Evolutionary conservation across 805 yeast genomes (phyloP), one percentile per base, ranked within the genome.

Genomic region (Spathaspora arborariae): DNA sequence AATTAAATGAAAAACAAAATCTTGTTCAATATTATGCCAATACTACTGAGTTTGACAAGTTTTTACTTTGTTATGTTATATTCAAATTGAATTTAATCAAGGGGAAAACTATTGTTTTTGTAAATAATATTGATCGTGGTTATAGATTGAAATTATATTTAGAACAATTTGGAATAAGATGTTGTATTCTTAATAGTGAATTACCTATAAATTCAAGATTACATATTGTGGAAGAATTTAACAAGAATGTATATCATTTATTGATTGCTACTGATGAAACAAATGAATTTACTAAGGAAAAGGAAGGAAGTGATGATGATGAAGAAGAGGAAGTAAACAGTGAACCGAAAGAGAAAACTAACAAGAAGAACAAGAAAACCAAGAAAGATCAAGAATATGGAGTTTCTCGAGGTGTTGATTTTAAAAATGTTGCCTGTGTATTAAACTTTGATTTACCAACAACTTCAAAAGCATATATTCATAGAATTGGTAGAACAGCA

Each of bases 401-500:
- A 52, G 97, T 91, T 37, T 86, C 97, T 20, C 81, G 99, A 65
- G 99, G 99, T 60, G 95, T 94, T 35, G 99, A 94, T 68, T 94
- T 94, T 75, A 84, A 80, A 57, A 92, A 94, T 58, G 98, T 94
- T 49, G 94, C 97, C 7, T 94, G 98, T 70, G 99, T 94, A 6
- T 72, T 94, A 53, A 94, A 94, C 67, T 94, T 94, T 64, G 99
- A 94, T 63, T 72, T 94, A 56, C 99, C 99, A 36, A 79, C 88
- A 3, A 82, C 95, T 8, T 84, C 97, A 4, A 86, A 85, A 61
- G 81, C 96, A 2, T 94, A 94, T 62, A 84, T 89, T 24, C 99
- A 94, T 66, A 80, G 99, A 62, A 80, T 94, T 33, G 99, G 99
- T 44, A 82, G 99, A 72, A 94, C 99, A 4, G 99, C 99, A 4